These are phyloP conservation scores for Xylariaceae sp. DNA, from an alignment of 2,329 filamentous ascomycete species.

Conservation along the genomic window DNA sequence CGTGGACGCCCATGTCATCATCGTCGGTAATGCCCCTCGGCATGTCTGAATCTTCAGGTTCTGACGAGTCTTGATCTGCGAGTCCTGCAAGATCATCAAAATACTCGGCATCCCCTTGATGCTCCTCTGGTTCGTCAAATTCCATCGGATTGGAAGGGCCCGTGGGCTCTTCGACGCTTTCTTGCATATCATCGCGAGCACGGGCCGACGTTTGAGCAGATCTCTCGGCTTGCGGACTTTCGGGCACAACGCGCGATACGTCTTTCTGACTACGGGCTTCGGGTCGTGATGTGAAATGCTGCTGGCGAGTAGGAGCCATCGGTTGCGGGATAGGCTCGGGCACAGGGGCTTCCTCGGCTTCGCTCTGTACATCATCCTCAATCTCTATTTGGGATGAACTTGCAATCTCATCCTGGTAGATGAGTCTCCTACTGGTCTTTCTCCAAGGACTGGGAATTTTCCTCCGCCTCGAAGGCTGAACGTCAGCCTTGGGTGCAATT, in stretches of 20 bases:
- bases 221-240: constrained; percentile 1
- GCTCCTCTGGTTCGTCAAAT: not conserved
- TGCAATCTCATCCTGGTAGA: constrained; percentile 33
- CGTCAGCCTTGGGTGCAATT: constrained; percentile 16
- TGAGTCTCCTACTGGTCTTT: constrained; percentile 29
- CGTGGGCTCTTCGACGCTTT: constrained; percentile 6
- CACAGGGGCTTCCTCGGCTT: constrained; percentile 18
- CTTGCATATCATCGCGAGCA: constrained; percentile 1
- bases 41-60: constrained; percentile 2
- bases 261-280: constrained; percentile 11
- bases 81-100: not conserved
- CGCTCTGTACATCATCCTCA: constrained; percentile 27
- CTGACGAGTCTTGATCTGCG: constrained; percentile 1
- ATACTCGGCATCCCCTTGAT: constrained; percentile 2
- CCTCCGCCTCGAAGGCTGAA: constrained; percentile 25
- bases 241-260: not conserved
- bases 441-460: constrained; percentile 43
- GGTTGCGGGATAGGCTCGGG: constrained; percentile 9
- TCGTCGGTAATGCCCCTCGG: not conserved
- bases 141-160: constrained; percentile 10
- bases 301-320: not conserved
- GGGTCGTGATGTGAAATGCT: constrained; percentile 12
- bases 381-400: constrained; percentile 33
- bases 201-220: not conserved
- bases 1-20: too few relatives aligned